These are phyloP conservation scores for Amoeboaphelidium occidentale DNA, from an alignment of 371 early-diverging fungal genomes.

Conservation along the genomic window DNA sequence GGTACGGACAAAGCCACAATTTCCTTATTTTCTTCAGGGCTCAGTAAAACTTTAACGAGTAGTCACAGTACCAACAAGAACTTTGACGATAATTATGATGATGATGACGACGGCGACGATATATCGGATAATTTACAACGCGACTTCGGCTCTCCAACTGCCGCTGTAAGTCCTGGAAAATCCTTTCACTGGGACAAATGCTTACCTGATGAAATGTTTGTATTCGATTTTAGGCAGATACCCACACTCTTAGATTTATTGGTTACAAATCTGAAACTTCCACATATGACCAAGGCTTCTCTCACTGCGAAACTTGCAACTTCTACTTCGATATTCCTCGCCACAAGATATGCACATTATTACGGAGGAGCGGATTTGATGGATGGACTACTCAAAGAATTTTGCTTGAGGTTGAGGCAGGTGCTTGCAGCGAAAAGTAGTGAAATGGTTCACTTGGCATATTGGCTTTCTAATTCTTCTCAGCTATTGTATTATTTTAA, in stretches of 20 bases:
- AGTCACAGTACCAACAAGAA: background rate
- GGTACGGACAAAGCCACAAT: no score
- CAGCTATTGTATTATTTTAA: background rate
- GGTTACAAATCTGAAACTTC: conserved; percentile 19
- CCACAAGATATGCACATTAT: conserved; percentile 61
- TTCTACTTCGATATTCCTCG: conserved; percentile 59
- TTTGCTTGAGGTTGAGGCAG: background rate
- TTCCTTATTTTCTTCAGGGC: no score
- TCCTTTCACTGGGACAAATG: conserved; percentile 47
- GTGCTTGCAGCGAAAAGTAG: background rate
- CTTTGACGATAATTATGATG: background rate
- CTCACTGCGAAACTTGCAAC: conserved; percentile 26
- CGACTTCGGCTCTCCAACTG: no score
- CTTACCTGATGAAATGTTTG: conserved; percentile 68
- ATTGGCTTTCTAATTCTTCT: background rate
- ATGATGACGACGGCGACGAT: background rate
- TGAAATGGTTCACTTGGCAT: background rate
- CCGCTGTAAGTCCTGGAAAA: background rate
- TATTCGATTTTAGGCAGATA: conserved; percentile 40
- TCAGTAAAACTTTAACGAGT: no score
- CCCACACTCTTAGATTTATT: conserved; percentile 34
- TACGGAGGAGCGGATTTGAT: conserved; percentile 40
- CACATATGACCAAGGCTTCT: conserved; percentile 12
- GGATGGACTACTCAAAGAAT: conserved; percentile 6
- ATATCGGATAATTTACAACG: no score